phyloP scores from a whole-genome alignment of 2,329 filamentous ascomycete species.

The Colletotrichum liriopes region DNA sequence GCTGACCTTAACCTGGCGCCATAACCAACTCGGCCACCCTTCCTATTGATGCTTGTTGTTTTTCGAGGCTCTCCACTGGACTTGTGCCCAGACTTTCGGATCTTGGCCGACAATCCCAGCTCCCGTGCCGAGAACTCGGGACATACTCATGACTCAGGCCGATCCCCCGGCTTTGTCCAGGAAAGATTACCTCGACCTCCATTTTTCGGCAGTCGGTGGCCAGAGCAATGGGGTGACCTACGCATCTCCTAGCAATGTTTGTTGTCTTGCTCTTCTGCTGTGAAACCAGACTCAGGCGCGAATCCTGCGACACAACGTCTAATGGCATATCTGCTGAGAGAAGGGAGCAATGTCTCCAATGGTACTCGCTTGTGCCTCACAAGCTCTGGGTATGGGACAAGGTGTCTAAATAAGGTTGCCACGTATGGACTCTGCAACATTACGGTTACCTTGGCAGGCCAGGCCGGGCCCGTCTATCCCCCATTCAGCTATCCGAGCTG shows the following conservation, averaged over 20 bases:
- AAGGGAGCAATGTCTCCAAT: not conserved
- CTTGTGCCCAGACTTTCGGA: not conserved
- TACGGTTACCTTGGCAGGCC: not conserved
- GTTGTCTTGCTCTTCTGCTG: not conserved
- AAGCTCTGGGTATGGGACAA: too few relatives aligned
- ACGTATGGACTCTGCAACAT: not conserved
- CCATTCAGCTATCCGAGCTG: constrained; percentile 1
- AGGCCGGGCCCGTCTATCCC: not conserved
- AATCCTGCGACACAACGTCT: not conserved
- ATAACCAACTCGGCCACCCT: constrained; percentile 10
- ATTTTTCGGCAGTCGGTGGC: not conserved
- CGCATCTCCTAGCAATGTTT: not conserved
- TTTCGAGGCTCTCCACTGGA: not conserved
- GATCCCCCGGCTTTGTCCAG: not conserved
- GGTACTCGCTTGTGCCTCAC: not conserved
- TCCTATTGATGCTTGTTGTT: not conserved
- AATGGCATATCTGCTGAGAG: not conserved
- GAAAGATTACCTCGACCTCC: not conserved
- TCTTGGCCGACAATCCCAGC: not conserved
- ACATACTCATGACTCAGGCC: not conserved
- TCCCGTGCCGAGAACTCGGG: not conserved
- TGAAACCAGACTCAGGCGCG: not conserved
- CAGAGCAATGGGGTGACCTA: not conserved
- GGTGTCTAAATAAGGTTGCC: not conserved
- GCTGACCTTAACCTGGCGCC: constrained; percentile 5